phyloP scores from a whole-genome alignment of 305 asterid species.

The Fraxinus angustifolia region DNA sequence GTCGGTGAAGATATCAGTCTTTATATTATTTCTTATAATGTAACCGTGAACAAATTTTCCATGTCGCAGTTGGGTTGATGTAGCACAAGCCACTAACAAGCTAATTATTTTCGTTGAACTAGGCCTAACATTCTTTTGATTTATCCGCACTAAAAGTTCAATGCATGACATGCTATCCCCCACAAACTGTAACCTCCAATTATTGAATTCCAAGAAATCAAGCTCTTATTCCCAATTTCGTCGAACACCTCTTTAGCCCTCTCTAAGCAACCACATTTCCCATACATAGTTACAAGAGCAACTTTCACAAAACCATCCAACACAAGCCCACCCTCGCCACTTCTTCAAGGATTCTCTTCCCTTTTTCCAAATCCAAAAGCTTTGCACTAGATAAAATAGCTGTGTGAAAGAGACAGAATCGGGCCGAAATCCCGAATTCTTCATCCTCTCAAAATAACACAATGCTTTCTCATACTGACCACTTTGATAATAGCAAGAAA shows the following conservation, averaged over 20 bases:
- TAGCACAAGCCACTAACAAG: conserved; percentile 58
- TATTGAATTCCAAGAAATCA: conserved; percentile 78
- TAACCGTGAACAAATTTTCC: conserved; percentile 66
- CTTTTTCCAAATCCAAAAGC: conserved; percentile 55
- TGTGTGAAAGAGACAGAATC: conserved; percentile 64
- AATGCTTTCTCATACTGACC: conserved; percentile 66
- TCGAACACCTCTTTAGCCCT: conserved; percentile 63
- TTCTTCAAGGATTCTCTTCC: conserved; percentile 50
- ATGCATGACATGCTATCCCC: conserved; percentile 59
- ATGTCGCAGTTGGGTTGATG: conserved; percentile 46
- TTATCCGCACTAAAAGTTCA: conserved; percentile 47
- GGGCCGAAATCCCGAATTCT: conserved; percentile 38
- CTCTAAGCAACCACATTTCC: conserved; percentile 63
- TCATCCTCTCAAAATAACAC: conserved; percentile 61
- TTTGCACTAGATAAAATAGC: conserved; percentile 72
- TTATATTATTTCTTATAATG: conserved; percentile 36
- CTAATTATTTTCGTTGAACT: conserved; percentile 54
- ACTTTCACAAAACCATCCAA: conserved; percentile 56
- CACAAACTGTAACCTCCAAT: conserved; percentile 62
- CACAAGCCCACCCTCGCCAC: conserved; percentile 37
- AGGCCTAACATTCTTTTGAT: conserved; percentile 38
- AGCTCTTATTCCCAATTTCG: conserved; percentile 45
- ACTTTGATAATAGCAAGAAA: conserved; percentile 62
- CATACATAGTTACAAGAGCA: conserved; percentile 79
- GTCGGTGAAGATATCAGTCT: conserved; percentile 39